Percentiles rank a stretch among this genome's conserved stretches.
These are phyloP conservation scores for Lecanosticta acicola DNA, from an alignment of 2,329 filamentous ascomycete species.

Conservation along the genomic window DNA sequence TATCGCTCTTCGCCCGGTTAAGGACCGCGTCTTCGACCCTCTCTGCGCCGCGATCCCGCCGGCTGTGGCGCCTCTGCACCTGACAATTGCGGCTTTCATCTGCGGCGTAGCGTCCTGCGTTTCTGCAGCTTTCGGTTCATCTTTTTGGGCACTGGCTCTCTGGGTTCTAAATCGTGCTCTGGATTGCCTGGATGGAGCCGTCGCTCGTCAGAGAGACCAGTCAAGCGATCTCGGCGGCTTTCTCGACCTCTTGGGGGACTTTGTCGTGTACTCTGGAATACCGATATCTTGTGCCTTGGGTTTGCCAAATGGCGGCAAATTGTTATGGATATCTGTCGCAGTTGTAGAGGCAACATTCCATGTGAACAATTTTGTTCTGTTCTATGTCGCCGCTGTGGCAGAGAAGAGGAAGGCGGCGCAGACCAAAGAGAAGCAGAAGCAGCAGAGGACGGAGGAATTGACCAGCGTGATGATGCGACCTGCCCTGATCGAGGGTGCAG, in stretches of 20 bases:
- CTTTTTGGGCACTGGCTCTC: neutral
- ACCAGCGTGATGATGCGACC: slow-evolving; percentile 29
- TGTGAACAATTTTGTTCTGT: slow-evolving; percentile 31
- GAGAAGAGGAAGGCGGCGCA: slow-evolving; percentile 17
- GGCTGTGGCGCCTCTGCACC: slow-evolving; percentile 14
- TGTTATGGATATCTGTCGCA: slow-evolving; percentile 19
- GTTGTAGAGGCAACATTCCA: slow-evolving; percentile 26
- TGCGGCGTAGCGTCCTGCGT: neutral
- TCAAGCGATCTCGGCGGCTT: slow-evolving; percentile 26
- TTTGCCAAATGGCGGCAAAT: neutral
- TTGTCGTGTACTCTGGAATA: slow-evolving; percentile 27
- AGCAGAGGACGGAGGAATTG: slow-evolving; percentile 20
- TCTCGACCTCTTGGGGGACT: slow-evolving; percentile 27
- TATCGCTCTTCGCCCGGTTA: slow-evolving; percentile 20
- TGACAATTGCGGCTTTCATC: slow-evolving; percentile 20
- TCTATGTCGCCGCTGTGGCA: slow-evolving; percentile 25
- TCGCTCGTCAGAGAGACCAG: slow-evolving; percentile 20
- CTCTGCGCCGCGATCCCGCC: slow-evolving; percentile 15
- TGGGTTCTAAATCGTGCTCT: slow-evolving; percentile 26
- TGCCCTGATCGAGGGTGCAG: slow-evolving; percentile 27
- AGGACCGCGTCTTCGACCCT: slow-evolving; percentile 22
- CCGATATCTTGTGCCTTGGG: slow-evolving; percentile 21
- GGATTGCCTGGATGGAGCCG: slow-evolving; percentile 26
- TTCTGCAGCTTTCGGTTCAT: slow-evolving; percentile 9
- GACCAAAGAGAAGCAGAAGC: neutral